Conservation (phyloP, 768 basidiomycete species). For the Boletus sp. region DNA sequence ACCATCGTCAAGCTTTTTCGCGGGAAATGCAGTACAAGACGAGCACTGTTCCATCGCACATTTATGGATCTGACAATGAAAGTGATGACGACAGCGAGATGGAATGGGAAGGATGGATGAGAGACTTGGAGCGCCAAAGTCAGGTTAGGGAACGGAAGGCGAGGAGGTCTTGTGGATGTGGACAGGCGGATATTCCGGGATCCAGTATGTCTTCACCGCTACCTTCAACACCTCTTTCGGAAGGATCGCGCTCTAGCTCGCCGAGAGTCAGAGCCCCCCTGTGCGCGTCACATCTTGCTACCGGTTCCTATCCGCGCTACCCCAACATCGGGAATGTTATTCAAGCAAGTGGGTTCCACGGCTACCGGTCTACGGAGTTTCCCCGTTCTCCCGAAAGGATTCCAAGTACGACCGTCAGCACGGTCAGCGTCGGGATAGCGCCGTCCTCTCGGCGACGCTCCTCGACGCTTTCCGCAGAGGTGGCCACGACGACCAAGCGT, state of each 20-base stretch:
- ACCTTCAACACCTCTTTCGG: conserved; percentile 29
- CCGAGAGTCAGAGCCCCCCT: conserved; percentile 17
- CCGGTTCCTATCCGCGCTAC: conserved; percentile 8
- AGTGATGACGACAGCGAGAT: conserved; percentile 47
- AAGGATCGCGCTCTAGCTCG: conserved; percentile 22
- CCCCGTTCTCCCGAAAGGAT: conserved; percentile 2
- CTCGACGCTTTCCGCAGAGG: conserved; percentile 20
- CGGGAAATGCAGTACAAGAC: conserved; percentile 24
- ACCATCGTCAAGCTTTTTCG: conserved; percentile 22
- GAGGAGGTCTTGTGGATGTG: background rate
- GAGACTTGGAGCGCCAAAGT: conserved; percentile 47
- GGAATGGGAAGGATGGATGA: conserved; percentile 69
- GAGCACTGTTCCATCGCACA: background rate
- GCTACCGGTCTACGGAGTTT: conserved; percentile 2
- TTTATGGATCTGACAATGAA: conserved; percentile 33
- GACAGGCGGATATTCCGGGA: background rate
- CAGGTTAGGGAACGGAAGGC: conserved; percentile 12
- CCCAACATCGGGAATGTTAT: conserved; percentile 25
- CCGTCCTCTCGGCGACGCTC: conserved; percentile 22
- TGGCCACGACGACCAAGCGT: background rate
- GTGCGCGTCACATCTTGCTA: background rate
- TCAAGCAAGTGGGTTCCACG: background rate
- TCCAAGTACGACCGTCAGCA: conserved; percentile 19
- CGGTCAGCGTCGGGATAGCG: conserved; percentile 22
- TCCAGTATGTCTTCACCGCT: conserved; percentile 7